Percentiles rank a stretch among this genome's conserved stretches.
Conservation (phyloP, 257 asterid genomes). For the Osmanthus fragrans region DNA sequence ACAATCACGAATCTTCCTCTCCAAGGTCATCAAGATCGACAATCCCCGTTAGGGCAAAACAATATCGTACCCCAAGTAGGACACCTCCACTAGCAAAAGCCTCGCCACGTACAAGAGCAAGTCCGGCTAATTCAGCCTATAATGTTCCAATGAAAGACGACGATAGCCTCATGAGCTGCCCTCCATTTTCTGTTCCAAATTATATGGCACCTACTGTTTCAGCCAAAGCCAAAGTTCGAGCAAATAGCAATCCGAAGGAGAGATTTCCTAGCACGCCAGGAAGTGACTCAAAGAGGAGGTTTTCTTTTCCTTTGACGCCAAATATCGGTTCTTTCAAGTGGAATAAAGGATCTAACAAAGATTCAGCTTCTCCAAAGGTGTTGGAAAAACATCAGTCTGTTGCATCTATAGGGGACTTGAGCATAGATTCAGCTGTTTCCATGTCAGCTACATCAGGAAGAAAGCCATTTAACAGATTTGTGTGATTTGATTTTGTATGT, state of each 20-base stretch:
- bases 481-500: slow-evolving; percentile 45
- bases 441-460: slow-evolving; percentile 78
- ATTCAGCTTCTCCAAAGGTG: slow-evolving; percentile 46
- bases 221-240: slow-evolving; percentile 79
- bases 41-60: slow-evolving; percentile 49
- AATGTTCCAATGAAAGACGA: slow-evolving; percentile 64
- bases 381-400: slow-evolving; percentile 41
- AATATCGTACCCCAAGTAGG: slow-evolving; percentile 64
- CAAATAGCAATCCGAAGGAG: slow-evolving; percentile 80
- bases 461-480: slow-evolving; percentile 90
- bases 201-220: slow-evolving; percentile 91
- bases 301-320: slow-evolving; percentile 82
- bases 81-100: slow-evolving; percentile 42
- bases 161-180: slow-evolving; percentile 90
- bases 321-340: slow-evolving; percentile 64
- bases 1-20: slow-evolving; percentile 56
- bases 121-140: slow-evolving; percentile 40
- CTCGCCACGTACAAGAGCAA: slow-evolving; percentile 32
- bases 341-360: slow-evolving; percentile 70
- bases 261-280: slow-evolving; percentile 67
- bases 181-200: slow-evolving; percentile 79
- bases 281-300: slow-evolving; percentile 65
- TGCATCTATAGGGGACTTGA: slow-evolving; percentile 49
- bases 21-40: slow-evolving; percentile 79
- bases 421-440: slow-evolving; percentile 69